phyloP scores from a whole-genome alignment of 225 moss, liverwort and hornwort species.

The Anthoceros angustus region DNA sequence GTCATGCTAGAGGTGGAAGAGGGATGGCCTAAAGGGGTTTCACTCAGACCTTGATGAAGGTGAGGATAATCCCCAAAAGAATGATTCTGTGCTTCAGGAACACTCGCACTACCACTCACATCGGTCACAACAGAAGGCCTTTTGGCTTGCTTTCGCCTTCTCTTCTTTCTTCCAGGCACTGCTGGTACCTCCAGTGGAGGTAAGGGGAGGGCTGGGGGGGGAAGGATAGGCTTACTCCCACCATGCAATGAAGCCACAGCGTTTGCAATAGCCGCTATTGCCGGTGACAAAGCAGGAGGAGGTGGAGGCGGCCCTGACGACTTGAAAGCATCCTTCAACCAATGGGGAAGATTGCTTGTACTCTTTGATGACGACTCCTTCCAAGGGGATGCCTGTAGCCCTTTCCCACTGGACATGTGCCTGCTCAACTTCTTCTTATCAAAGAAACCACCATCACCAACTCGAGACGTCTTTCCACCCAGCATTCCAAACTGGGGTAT shows the following conservation, averaged over 20 bases:
- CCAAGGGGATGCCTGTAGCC: conserved; percentile 9
- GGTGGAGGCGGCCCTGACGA: conserved; percentile 40
- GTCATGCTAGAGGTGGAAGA: not conserved
- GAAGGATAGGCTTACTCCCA: conserved; percentile 42
- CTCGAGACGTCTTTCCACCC: conserved; percentile 9
- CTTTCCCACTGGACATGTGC: conserved; percentile 25
- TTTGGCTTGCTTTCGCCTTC: conserved; percentile 11
- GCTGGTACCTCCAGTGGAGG: conserved; percentile 41
- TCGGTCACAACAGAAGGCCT: conserved; percentile 6
- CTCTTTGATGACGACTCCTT: conserved; percentile 25
- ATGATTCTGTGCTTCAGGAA: conserved; percentile 13
- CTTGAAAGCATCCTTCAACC: conserved; percentile 94
- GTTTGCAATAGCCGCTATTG: conserved; percentile 82
- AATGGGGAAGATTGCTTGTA: conserved; percentile 74
- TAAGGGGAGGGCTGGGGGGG: conserved; percentile 66
- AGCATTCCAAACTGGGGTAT: conserved; percentile 30
- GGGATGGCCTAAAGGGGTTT: not conserved
- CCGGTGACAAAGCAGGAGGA: conserved; percentile 56
- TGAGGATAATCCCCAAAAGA: not conserved
- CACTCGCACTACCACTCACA: conserved; percentile 12
- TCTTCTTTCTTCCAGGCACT: conserved; percentile 34
- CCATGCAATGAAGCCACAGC: conserved; percentile 65
- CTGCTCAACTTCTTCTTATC: conserved; percentile 35
- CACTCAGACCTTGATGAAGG: not conserved
- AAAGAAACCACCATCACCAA: conserved; percentile 6